Evolutionary conservation across 1,139 yeast genomes (phyloP).

Genomic region (Nakaseomyces uthaithaninus): DNA sequence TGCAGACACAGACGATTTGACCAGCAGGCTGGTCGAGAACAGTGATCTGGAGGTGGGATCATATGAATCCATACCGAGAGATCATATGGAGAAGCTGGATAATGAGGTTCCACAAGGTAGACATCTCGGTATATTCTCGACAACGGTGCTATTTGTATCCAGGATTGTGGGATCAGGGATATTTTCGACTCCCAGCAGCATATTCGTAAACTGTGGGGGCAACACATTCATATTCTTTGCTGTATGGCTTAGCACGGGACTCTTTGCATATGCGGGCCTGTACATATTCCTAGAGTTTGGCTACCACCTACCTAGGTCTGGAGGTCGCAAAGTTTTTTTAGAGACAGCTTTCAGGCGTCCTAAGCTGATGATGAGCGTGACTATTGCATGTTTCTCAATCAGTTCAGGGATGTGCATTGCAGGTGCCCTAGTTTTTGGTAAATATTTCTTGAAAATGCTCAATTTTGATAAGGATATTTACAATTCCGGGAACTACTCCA

Average conservation of each 20-base stretch:
- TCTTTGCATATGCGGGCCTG: conserved; percentile 57
- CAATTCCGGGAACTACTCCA: conserved; percentile 20
- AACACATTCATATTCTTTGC: conserved; percentile 50
- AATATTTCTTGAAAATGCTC: conserved; percentile 47
- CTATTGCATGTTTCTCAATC: conserved; percentile 49
- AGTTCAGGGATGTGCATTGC: conserved; percentile 58
- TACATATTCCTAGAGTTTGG: conserved; percentile 63
- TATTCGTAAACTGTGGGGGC: conserved; percentile 60
- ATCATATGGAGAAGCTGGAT: conserved; percentile 8
- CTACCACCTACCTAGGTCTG: conserved; percentile 60
- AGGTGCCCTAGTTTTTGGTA: conserved; percentile 63
- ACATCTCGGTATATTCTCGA: conserved; percentile 60
- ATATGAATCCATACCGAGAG: conserved; percentile 11
- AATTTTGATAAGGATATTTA: conserved; percentile 37
- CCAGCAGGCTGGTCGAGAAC: not conserved
- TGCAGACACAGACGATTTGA: conserved; percentile 1
- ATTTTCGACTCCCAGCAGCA: conserved; percentile 61
- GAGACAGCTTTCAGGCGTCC: conserved; percentile 60
- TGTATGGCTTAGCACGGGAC: conserved; percentile 56
- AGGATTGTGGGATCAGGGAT: conserved; percentile 74
- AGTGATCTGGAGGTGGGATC: conserved; percentile 1
- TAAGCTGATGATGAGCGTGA: conserved; percentile 48
- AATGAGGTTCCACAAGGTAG: conserved; percentile 64
- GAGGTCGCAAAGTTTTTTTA: conserved; percentile 65
- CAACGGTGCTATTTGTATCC: conserved; percentile 54